These are phyloP conservation scores for Cyberlindnera mycetangii DNA, from an alignment of 805 yeast species.

Conservation along the genomic window DNA sequence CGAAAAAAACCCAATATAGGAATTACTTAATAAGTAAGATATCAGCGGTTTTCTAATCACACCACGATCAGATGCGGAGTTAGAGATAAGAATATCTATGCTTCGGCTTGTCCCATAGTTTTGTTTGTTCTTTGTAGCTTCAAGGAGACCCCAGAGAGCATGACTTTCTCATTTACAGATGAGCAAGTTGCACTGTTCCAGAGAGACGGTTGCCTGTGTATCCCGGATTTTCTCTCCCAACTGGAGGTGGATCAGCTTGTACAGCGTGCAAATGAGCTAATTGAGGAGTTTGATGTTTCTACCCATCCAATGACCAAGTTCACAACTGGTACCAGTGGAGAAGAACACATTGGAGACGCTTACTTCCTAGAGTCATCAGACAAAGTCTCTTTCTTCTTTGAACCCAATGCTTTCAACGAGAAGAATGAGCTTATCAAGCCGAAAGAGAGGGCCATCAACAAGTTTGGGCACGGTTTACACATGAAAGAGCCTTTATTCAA, in stretches of 20 bases:
- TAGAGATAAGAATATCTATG: too few species aligned
- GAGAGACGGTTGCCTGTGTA: slow-evolving; percentile 57
- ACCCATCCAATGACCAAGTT: slow-evolving; percentile 70
- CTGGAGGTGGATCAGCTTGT: slow-evolving; percentile 41
- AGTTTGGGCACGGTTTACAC: slow-evolving; percentile 79
- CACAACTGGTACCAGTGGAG: slow-evolving; percentile 49
- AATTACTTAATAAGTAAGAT: too few species aligned
- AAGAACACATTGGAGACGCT: slow-evolving; percentile 66
- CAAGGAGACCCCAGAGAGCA: not conserved
- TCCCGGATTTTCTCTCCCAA: slow-evolving; percentile 49
- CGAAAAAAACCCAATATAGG: too few species aligned
- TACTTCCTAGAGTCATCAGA: slow-evolving; percentile 70
- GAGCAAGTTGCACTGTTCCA: slow-evolving; percentile 51
- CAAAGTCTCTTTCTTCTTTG: slow-evolving; percentile 67
- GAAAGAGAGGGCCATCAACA: slow-evolving; percentile 59
- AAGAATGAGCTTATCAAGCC: slow-evolving; percentile 51
- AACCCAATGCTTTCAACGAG: slow-evolving; percentile 61
- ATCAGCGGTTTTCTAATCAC: too few species aligned
- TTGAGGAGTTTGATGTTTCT: slow-evolving; percentile 46
- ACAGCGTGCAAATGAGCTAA: slow-evolving; percentile 41
- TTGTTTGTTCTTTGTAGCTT: too few species aligned
- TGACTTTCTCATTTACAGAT: slow-evolving; percentile 10
- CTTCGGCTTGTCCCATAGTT: too few species aligned
- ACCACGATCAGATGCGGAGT: too few species aligned
- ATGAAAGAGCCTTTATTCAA: slow-evolving; percentile 45